These are phyloP conservation scores for Hirsutella minnesotensis DNA, from an alignment of 2,329 filamentous ascomycete genomes.

Conservation along the genomic window DNA sequence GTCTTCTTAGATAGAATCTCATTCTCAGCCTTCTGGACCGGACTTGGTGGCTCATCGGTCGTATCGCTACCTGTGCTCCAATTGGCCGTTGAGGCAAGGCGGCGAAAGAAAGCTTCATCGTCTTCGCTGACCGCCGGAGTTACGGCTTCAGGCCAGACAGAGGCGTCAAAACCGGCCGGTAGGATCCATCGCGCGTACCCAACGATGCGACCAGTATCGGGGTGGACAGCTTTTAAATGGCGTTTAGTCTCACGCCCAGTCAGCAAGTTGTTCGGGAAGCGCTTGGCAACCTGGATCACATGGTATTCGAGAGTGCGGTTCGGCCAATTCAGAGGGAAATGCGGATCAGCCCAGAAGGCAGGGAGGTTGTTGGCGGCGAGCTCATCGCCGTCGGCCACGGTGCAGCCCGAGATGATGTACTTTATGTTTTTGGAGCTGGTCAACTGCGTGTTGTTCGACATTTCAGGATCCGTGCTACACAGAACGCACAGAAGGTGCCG, in stretches of 20 bases:
- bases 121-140: conserved; percentile 7
- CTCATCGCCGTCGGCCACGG: conserved; percentile 8
- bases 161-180: conserved; percentile 4
- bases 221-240: conserved; percentile 10
- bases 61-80: conserved; percentile 4
- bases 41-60: conserved; percentile 3
- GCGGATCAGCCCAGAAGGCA: conserved; percentile 8
- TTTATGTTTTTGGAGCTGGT: conserved; percentile 2
- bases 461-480: no score
- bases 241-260: conserved; percentile 8
- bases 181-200: conserved; percentile 12
- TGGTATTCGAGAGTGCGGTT: conserved; percentile 11
- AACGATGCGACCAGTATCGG: conserved; percentile 9
- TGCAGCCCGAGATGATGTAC: conserved; percentile 6
- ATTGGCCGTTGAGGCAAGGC: conserved; percentile 4
- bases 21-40: conserved; percentile 2
- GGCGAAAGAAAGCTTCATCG: conserved; percentile 3
- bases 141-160: conserved; percentile 6
- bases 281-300: conserved; percentile 8
- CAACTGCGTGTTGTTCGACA: background rate
- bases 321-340: conserved; percentile 9
- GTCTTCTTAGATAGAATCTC: conserved; percentile 4
- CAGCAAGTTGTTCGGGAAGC: conserved; percentile 8
- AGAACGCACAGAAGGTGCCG: no score
- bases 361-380: conserved; percentile 9